phyloP scores from a whole-genome alignment of 306 rosid species.

The Quercus robur region DNA sequence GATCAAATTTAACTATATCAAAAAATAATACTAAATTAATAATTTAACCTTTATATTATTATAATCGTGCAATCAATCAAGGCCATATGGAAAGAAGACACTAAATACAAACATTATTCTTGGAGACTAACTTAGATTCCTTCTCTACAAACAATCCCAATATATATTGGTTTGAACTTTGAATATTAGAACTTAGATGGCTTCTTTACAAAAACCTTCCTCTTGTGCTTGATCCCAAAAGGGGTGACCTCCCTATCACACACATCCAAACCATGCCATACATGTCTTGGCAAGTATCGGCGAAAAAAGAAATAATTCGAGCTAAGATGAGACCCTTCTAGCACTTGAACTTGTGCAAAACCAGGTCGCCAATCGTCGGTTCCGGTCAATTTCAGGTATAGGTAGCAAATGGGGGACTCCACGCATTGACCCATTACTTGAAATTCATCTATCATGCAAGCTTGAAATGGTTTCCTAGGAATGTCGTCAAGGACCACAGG shows the following conservation, averaged over 20 bases:
- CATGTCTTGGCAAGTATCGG: constrained; percentile 56
- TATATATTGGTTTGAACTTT: not conserved
- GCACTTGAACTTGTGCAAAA: constrained; percentile 47
- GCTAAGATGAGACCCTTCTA: constrained; percentile 43
- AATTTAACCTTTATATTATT: too few species aligned
- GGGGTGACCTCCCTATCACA: constrained; percentile 68
- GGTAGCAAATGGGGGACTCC: constrained; percentile 56
- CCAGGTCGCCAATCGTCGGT: constrained; percentile 84
- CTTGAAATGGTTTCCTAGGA: constrained; percentile 74
- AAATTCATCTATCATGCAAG: constrained; percentile 72
- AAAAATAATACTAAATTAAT: too few species aligned
- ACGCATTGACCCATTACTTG: constrained; percentile 59
- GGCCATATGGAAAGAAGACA: too few species aligned
- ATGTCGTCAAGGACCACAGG: constrained; percentile 58
- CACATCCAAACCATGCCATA: constrained; percentile 74
- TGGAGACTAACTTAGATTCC: too few species aligned
- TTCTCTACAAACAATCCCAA: not conserved
- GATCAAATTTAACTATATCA: too few species aligned
- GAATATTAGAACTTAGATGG: not conserved
- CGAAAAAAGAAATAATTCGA: constrained; percentile 62
- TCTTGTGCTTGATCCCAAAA: constrained; percentile 60
- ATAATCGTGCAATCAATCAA: too few species aligned
- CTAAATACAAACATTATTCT: too few species aligned
- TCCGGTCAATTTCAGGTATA: constrained; percentile 65
- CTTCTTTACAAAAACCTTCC: constrained; percentile 29